Percentiles rank a stretch among this genome's conserved stretches.
Conservation (phyloP, 2,329 filamentous ascomycete genomes). For the Penicillium glabrum region DNA sequence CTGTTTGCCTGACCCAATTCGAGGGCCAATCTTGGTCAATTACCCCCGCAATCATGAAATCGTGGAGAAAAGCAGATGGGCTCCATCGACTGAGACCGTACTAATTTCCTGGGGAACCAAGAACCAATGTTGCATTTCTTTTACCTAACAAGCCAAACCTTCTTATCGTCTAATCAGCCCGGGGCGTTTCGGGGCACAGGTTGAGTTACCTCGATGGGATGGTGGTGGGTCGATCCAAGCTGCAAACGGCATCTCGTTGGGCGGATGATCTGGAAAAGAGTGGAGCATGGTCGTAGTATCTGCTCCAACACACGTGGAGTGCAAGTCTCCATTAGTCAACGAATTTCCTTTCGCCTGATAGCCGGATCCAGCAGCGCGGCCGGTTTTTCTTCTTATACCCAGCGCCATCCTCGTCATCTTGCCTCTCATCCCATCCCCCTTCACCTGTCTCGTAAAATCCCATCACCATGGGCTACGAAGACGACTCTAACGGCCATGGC, state of each 20-base stretch:
- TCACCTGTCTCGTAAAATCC: neutral
- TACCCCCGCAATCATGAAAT: neutral
- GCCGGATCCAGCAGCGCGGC: conserved; percentile 9
- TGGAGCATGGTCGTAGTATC: conserved; percentile 8
- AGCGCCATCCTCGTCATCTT: neutral
- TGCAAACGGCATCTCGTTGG: conserved; percentile 17
- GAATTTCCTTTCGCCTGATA: conserved; percentile 16
- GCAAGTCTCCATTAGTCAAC: conserved; percentile 10
- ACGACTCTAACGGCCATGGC: conserved; percentile 15
- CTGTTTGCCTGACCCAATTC: neutral
- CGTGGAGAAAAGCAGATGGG: neutral
- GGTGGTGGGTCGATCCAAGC: neutral
- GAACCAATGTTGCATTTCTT: conserved; percentile 20
- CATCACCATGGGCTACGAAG: conserved; percentile 21
- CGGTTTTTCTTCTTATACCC: neutral
- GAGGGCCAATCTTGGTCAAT: neutral
- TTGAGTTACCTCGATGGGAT: conserved; percentile 1
- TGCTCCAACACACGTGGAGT: too few species aligned
- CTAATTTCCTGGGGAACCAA: neutral
- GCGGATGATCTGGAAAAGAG: conserved; percentile 3
- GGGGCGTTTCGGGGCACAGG: conserved; percentile 3
- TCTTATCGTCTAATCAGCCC: conserved; percentile 15
- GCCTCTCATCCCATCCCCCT: neutral
- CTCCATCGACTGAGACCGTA: neutral
- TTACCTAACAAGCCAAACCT: conserved; percentile 23